Conservation (phyloP, 768 basidiomycete species). For the Lactarius sanguifluus region DNA sequence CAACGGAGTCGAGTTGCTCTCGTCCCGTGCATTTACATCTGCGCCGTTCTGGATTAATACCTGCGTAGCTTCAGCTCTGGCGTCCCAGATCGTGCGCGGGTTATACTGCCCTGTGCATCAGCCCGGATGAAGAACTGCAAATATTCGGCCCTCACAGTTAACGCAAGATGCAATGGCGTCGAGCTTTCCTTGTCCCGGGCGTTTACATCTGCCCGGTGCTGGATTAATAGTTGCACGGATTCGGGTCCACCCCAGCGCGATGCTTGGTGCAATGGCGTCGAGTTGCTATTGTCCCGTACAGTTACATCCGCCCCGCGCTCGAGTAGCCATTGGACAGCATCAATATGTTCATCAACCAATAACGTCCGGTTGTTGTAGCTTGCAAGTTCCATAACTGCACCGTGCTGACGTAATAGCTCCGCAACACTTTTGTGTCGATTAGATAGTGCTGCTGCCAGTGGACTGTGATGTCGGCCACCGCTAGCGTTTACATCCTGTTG, state of each 20-base stretch:
- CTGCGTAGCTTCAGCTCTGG: no score
- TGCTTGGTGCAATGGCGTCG: neutral
- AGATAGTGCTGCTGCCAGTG: neutral
- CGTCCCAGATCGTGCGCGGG: no score
- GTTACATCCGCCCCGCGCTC: neutral
- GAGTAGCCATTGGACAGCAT: neutral
- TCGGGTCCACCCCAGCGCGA: accelerated
- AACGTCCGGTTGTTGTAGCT: neutral
- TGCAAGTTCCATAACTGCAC: neutral
- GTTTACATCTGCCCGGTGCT: neutral
- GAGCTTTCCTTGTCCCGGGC: no score
- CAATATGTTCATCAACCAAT: neutral
- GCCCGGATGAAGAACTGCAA: no score
- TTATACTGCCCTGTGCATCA: no score
- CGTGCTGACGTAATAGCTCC: neutral
- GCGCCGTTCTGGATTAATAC: no score
- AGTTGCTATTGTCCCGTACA: neutral
- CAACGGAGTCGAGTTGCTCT: no score
- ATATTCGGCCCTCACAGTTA: no score
- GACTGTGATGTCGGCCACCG: neutral
- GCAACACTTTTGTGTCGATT: neutral
- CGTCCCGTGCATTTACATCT: no score
- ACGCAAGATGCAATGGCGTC: neutral
- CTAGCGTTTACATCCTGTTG: neutral
- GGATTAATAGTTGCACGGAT: neutral